phyloP scores from a whole-genome alignment of 305 asterid genomes.

The Fraxinus xanthoxyloides region DNA sequence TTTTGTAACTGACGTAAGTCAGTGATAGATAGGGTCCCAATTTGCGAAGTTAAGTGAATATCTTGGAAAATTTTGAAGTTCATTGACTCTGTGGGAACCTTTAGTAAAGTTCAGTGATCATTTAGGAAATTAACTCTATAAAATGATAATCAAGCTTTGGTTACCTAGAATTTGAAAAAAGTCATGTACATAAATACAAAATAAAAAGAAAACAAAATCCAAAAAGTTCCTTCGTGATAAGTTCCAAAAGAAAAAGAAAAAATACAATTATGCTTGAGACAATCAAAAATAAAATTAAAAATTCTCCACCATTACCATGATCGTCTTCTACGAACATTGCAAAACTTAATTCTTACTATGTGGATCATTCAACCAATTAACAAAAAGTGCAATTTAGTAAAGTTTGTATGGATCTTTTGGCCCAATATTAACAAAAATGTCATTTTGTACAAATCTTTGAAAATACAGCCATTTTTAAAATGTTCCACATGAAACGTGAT shows the following conservation, averaged over 20 bases:
- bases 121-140: too few species aligned
- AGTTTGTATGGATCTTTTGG: neutral
- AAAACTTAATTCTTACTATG: neutral
- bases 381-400: neutral
- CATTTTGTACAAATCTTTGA: neutral
- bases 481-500: neutral
- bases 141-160: neutral
- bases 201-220: neutral
- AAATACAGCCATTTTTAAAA: neutral
- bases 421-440: neutral
- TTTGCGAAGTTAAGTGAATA: too few species aligned
- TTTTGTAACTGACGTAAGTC: too few species aligned
- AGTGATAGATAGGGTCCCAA: too few species aligned
- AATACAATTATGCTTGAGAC: neutral
- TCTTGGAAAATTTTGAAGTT: too few species aligned
- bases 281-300: too few species aligned
- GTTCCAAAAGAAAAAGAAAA: too few species aligned
- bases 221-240: neutral
- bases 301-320: neutral
- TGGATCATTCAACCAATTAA: neutral
- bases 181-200: neutral
- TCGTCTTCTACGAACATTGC: neutral
- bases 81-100: too few species aligned
- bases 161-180: neutral
- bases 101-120: too few species aligned